These are phyloP conservation scores for Pezicula rhizophila DNA, from an alignment of 2,329 filamentous ascomycete genomes.

Conservation along the genomic window DNA sequence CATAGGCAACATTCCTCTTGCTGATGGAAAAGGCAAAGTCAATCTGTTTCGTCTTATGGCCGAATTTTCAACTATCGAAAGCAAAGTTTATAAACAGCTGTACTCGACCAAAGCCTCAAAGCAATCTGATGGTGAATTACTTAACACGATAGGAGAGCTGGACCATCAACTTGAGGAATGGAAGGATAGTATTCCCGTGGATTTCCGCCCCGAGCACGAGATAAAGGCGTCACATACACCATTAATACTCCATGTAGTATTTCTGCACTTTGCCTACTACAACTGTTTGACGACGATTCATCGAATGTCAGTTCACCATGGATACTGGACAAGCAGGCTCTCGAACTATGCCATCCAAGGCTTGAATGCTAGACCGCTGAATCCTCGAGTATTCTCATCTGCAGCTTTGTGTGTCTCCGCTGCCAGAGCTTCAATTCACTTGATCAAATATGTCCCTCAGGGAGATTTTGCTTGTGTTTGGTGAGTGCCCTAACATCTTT, in stretches of 20 bases:
- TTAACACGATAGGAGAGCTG: conserved; percentile 93
- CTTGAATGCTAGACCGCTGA: conserved; percentile 81
- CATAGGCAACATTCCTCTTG: conserved; percentile 87
- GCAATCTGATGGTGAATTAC: conserved; percentile 83
- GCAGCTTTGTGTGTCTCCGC: conserved; percentile 89
- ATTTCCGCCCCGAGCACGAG: conserved; percentile 95
- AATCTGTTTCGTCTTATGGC: conserved; percentile 94
- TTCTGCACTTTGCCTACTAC: conserved; percentile 95
- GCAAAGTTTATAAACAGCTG: conserved; percentile 85
- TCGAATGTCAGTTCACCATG: conserved; percentile 95
- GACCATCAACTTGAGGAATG: conserved; percentile 87
- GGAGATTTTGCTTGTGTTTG: conserved; percentile 94
- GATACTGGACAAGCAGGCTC: conserved; percentile 93
- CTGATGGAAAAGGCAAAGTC: conserved; percentile 84
- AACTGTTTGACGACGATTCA: conserved; percentile 97
- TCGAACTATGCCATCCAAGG: conserved; percentile 95
- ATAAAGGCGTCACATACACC: conserved; percentile 91
- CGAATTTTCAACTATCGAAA: conserved; percentile 85
- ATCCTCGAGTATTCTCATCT: conserved; percentile 90
- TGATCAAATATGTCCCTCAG: conserved; percentile 94
- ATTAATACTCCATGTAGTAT: conserved; percentile 88
- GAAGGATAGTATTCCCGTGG: conserved; percentile 92
- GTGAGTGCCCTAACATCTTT: conserved; percentile 44
- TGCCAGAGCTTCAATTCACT: conserved; percentile 83
- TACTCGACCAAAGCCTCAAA: conserved; percentile 91